Percentiles rank a stretch among this genome's conserved stretches.
phyloP scores from a whole-genome alignment of 1,139 yeast genomes.

The Sugiyamaella xylanicola region DNA sequence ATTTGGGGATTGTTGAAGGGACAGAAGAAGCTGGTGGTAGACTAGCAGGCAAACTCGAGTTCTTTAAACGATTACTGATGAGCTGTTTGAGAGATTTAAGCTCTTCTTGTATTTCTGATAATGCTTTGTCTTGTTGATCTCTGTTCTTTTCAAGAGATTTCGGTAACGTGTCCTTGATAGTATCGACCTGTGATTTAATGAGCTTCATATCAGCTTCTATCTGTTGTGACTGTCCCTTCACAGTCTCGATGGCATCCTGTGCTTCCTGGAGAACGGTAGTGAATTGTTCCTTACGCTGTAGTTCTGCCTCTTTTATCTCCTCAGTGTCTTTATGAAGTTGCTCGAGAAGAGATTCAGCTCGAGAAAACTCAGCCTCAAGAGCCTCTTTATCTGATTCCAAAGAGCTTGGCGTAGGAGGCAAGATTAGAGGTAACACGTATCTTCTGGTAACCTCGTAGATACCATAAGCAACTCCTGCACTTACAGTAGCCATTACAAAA shows the following conservation, averaged over 20 bases:
- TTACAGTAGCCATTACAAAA: conserved; percentile 96
- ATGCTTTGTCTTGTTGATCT: conserved; percentile 56
- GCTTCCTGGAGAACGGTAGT: conserved; percentile 68
- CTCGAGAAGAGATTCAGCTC: conserved; percentile 77
- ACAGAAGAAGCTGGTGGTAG: conserved; percentile 33
- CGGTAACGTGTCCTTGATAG: conserved; percentile 69
- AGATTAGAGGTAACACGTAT: conserved; percentile 75
- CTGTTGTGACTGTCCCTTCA: conserved; percentile 69
- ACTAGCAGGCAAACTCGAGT: conserved; percentile 20
- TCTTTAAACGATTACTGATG: conserved; percentile 51
- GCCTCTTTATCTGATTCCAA: conserved; percentile 82
- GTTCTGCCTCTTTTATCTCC: conserved; percentile 65
- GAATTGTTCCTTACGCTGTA: conserved; percentile 63
- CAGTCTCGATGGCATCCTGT: conserved; percentile 64
- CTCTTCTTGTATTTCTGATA: conserved; percentile 61
- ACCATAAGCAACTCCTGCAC: conserved; percentile 89
- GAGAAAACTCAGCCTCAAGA: conserved; percentile 76
- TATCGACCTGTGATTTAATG: conserved; percentile 79
- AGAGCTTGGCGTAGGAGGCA: conserved; percentile 81
- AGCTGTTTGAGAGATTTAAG: conserved; percentile 67
- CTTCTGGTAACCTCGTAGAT: conserved; percentile 76
- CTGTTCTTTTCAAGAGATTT: conserved; percentile 62
- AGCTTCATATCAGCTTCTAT: conserved; percentile 80
- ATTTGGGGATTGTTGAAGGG: conserved; percentile 50
- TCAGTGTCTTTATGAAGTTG: conserved; percentile 73